Conservation (phyloP, 345 rosid genomes). For the Citrus hindsii region DNA sequence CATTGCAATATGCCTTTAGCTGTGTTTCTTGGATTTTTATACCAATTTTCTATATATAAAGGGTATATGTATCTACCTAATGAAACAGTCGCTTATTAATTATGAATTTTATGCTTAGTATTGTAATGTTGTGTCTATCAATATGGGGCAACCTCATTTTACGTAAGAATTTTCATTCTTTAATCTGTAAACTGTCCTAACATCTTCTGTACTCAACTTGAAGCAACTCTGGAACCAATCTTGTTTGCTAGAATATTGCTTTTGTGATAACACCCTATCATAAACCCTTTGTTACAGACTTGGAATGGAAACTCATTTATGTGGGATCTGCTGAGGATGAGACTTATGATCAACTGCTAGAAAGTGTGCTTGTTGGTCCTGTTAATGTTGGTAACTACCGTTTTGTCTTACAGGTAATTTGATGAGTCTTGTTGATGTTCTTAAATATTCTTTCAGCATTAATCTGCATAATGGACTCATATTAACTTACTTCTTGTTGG, state of each 20-base stretch:
- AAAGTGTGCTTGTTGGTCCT: constrained; percentile 71
- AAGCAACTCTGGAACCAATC: neutral
- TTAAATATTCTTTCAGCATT: neutral
- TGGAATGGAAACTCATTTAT: constrained; percentile 73
- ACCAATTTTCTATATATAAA: neutral
- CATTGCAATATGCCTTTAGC: neutral
- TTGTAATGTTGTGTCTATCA: neutral
- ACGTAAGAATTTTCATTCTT: neutral
- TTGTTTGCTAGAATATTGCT: neutral
- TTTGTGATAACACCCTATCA: neutral
- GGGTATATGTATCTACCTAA: neutral
- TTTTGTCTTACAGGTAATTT: constrained; percentile 49
- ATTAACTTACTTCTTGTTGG: neutral
- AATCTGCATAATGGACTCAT: neutral
- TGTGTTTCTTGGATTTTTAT: neutral
- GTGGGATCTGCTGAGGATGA: constrained; percentile 89
- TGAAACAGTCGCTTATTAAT: neutral
- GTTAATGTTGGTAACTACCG: constrained; percentile 65
- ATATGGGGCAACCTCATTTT: neutral
- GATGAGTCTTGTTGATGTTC: neutral
- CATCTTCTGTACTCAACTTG: neutral
- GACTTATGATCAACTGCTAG: constrained; percentile 56
- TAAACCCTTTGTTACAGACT: constrained; percentile 26
- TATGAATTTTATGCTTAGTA: neutral
- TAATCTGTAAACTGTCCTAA: no score